phyloP scores from a whole-genome alignment of 1,139 yeast species.

The Sugiyamaella castrensis region DNA sequence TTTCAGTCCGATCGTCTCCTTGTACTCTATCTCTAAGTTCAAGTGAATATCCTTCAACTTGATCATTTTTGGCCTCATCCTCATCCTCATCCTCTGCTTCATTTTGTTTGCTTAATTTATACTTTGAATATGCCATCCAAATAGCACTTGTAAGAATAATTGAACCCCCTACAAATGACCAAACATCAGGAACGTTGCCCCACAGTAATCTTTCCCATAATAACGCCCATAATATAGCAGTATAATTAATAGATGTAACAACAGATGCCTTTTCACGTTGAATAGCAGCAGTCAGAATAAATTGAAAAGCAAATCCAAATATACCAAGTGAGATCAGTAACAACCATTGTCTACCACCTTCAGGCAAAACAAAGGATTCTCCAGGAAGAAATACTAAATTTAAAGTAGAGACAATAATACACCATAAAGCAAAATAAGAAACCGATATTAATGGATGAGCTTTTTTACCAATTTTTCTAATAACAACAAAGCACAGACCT shows the following conservation, averaged over 20 bases:
- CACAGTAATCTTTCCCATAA: conserved; percentile 71
- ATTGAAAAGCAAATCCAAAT: conserved; percentile 80
- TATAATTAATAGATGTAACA: conserved; percentile 70
- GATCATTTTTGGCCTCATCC: neutral
- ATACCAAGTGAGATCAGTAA: conserved; percentile 61
- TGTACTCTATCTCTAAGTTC: no score
- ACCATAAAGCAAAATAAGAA: conserved; percentile 65
- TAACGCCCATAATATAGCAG: conserved; percentile 77
- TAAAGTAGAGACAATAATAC: conserved; percentile 54
- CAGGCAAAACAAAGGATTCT: conserved; percentile 57
- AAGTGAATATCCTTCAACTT: neutral
- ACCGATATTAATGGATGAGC: conserved; percentile 83
- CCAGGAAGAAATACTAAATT: conserved; percentile 59
- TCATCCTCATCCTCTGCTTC: neutral
- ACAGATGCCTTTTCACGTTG: conserved; percentile 80
- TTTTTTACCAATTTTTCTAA: conserved; percentile 69
- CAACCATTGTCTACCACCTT: conserved; percentile 59
- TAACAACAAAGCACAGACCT: conserved; percentile 64
- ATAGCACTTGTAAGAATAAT: conserved; percentile 67
- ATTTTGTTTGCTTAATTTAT: conserved; percentile 2
- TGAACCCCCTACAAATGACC: conserved; percentile 66
- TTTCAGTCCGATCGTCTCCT: no score
- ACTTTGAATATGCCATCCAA: conserved; percentile 43
- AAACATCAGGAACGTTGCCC: conserved; percentile 66
- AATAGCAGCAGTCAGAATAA: conserved; percentile 73